Evolutionary conservation across 352 stramenopile genomes (phyloP).

Genomic region (Phytophthora boehmeriae): DNA sequence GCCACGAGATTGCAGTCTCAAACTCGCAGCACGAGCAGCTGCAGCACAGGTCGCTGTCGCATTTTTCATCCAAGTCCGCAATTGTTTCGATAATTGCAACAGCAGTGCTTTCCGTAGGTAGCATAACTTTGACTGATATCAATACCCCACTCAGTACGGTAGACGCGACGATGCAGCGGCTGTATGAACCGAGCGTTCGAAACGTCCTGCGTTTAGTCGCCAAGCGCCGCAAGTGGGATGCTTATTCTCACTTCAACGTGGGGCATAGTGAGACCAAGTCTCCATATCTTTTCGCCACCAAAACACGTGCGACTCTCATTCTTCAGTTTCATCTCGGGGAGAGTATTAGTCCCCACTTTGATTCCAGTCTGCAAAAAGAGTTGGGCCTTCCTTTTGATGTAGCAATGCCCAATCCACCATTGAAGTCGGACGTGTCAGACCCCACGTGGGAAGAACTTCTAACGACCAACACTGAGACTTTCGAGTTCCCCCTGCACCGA

Average conservation of each 20-base stretch:
- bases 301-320: slow-evolving; percentile 13
- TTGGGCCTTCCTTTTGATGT: not conserved
- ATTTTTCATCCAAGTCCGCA: too few relatives aligned
- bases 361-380: slow-evolving; percentile 2
- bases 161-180: too few relatives aligned
- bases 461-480: slow-evolving; percentile 2
- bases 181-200: not conserved
- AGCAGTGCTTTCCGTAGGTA: too few relatives aligned
- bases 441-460: slow-evolving; percentile 37
- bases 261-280: slow-evolving; percentile 17
- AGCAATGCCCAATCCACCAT: slow-evolving; percentile 6
- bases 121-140: too few relatives aligned
- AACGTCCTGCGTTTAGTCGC: slow-evolving; percentile 2
- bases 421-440: slow-evolving; percentile 1
- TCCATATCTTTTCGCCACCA: slow-evolving; percentile 17
- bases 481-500: slow-evolving; percentile 9
- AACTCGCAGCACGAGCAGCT: too few relatives aligned
- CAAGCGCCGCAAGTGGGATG: slow-evolving; percentile 9
- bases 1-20: too few relatives aligned
- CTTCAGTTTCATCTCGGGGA: slow-evolving; percentile 24
- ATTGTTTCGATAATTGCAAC: too few relatives aligned
- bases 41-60: too few relatives aligned
- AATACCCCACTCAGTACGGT: too few relatives aligned
- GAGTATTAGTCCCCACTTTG: slow-evolving; percentile 4
- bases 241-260: slow-evolving; percentile 2